A percentile compares a stretch with the other conserved stretches of the same genome.
These are phyloP conservation scores for Hemerocallis citrina DNA, from an alignment of 106 monocot genomes.

Conservation along the genomic window DNA sequence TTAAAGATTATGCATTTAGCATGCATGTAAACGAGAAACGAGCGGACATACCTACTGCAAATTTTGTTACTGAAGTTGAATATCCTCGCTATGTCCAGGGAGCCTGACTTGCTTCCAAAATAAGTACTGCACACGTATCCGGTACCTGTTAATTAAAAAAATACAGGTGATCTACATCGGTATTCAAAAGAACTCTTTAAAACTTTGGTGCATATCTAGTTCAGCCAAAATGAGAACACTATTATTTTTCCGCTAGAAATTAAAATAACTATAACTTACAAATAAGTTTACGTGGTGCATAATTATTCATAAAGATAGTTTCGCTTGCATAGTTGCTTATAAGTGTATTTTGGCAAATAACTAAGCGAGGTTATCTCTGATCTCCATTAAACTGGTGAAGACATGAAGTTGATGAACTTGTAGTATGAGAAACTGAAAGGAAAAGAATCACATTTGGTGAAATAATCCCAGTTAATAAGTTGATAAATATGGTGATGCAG, in stretches of 20 bases:
- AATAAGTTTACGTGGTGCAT: neutral
- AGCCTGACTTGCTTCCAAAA: slow-evolving; percentile 25
- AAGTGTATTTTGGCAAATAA: no score
- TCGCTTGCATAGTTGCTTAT: neutral
- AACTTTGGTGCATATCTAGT: neutral
- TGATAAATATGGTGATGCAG: no score
- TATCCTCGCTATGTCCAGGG: slow-evolving; percentile 53
- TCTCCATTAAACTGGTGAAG: no score
- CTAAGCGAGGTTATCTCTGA: no score
- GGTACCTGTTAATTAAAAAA: slow-evolving; percentile 36
- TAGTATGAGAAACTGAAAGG: no score
- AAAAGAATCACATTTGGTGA: no score
- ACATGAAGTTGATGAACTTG: no score
- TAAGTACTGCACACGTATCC: slow-evolving; percentile 56
- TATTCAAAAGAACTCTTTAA: neutral
- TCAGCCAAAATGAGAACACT: neutral
- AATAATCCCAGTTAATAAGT: no score
- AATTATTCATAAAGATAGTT: neutral
- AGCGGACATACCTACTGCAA: slow-evolving; percentile 30
- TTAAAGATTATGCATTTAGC: neutral
- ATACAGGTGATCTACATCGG: neutral
- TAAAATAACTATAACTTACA: no score
- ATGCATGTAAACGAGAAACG: neutral
- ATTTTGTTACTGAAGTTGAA: slow-evolving; percentile 57
- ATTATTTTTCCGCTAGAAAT: no score